Conservation (phyloP, 495 filamentous ascomycete species). For the Xylaria cubensis region DNA sequence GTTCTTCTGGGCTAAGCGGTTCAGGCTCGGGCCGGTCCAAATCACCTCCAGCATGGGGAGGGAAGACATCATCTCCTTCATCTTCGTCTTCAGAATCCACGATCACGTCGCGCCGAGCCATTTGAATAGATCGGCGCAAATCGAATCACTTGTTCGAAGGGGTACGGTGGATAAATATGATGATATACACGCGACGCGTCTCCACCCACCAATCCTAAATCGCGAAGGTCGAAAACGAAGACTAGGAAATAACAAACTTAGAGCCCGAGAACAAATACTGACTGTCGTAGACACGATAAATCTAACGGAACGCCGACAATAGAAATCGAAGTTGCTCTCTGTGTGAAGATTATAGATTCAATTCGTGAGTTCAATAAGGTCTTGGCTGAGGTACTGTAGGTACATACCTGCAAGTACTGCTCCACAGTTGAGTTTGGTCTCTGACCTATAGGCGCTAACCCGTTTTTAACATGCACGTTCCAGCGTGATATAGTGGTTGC, state of each 20-base stretch:
- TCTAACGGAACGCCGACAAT: not conserved
- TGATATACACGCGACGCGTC: constrained; percentile 24
- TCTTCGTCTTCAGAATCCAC: constrained; percentile 44
- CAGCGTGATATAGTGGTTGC: too few relatives aligned
- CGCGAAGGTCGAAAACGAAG: not conserved
- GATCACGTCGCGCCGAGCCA: constrained; percentile 37
- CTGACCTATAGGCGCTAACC: not conserved
- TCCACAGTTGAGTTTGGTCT: too few relatives aligned
- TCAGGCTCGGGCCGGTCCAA: constrained; percentile 33
- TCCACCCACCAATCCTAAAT: not conserved
- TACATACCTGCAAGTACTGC: too few relatives aligned
- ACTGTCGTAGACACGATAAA: not conserved
- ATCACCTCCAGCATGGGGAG: constrained; percentile 27
- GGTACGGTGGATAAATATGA: constrained; percentile 1
- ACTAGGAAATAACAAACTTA: not conserved
- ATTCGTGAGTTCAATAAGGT: not conserved
- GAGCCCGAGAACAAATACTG: not conserved
- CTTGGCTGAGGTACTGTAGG: not conserved
- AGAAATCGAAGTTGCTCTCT: not conserved
- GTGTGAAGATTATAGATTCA: not conserved
- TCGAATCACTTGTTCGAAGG: constrained; percentile 23
- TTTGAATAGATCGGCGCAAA: constrained; percentile 31
- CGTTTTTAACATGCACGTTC: too few relatives aligned
- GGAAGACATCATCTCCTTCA: constrained; percentile 29
- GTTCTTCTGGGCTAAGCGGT: constrained; percentile 34